Base-by-base conservation (phyloP, 805 yeast genomes). In the Hanseniaspora valbyensis region DNA sequence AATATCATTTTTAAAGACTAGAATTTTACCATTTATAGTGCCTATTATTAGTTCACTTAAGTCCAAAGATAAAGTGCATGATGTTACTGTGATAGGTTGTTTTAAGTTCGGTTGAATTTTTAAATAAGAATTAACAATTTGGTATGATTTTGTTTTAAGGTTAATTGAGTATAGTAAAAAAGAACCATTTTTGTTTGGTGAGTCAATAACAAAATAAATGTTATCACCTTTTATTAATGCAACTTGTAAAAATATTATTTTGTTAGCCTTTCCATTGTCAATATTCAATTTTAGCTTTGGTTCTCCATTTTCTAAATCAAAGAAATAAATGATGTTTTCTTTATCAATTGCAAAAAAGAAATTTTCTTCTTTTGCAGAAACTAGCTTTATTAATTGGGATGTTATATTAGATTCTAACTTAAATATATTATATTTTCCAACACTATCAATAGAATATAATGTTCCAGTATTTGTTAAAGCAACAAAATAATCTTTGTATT, bases 101-200 rank as follows among this genome's bases (percentile, higher is more conserved):
- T 40, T 39, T 9, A 25, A 8, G 18, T 40, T 25, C 4, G 14
- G 7, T 16, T 25, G 32, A 5, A n/a, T 24, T 25, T 39, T 39
- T 24, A 14, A 14, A 25, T n/a, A 26, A 2, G 32, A 8, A 5
- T 4, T 7, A 9, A 4, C 29, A 3, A 10, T 7, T 21, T 10
- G 5, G 16, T 7, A 38, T 24, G n/a, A 7, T 21, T 22, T 9
- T 24, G 2, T 5, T 12, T 9, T 34, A 3, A 38, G 16, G 25
- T 40, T 41, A 40, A 48, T 16, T 4, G 13, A 29, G n/a, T 25
- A 32, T 6, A 48, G 21, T 2, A 40, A 4, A 40, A 33, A n/a
- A 6, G 16, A 13, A 18, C 40, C 51, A 4, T 32, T 48, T 26
- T n/a, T 40, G 18, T 40, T 48, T 19, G 51, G 51, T 12, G 51